Base-by-base conservation (phyloP, 192 early-diverging fungal species). In the Spizellomyces sp. region DNA sequence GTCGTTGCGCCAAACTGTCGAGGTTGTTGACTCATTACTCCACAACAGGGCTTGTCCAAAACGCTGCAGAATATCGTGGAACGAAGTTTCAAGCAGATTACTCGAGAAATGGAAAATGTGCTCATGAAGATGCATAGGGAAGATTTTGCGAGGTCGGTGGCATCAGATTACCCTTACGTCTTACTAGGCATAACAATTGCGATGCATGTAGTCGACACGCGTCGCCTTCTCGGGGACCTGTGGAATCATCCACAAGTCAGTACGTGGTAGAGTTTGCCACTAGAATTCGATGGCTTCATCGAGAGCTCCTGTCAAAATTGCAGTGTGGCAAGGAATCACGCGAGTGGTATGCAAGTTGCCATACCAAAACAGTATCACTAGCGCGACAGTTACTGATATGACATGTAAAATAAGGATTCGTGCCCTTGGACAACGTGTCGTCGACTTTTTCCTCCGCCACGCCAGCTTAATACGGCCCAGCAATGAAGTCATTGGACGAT, bases 361-460 rank as follows among this genome's bases (percentile, higher is more conserved):
- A 48, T 55, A 15, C 21, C 0, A 4, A 36, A 43, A 6, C 47
- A 44, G 5, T 55, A 45, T 9, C 7, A 45, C 3, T 36, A 36
- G 3, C 27, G 27, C 27, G 3, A 12, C 2, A 73, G 63, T 14
- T 65, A 85, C 45, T 47, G 66, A 50, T 71, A 83, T 19, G 42
- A 82, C 27, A 36, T 36, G 27, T 36, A 36, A 36, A 36, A 36
- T 0, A 41, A 82, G 86, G 86, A 74, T 83, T 45, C 71, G 77
- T 4, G n/a, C 75, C 0, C 61, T 87, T 43, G 82, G 72, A 22
- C 64, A 58, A 3, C 73, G 81, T n/a, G 22, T 87, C 10, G 52
- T 87, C 61, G 74, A 84, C 45, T 80, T 90, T 52, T 90, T 90
- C 75, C 64, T 91, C n/a, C 83, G 88, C 36, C 89, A 92, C 71